Evolutionary conservation across 495 filamentous ascomycete genomes (phyloP), one percentile per base, ranked within the genome.

Genomic region (Jackrogersella multiformis): DNA sequence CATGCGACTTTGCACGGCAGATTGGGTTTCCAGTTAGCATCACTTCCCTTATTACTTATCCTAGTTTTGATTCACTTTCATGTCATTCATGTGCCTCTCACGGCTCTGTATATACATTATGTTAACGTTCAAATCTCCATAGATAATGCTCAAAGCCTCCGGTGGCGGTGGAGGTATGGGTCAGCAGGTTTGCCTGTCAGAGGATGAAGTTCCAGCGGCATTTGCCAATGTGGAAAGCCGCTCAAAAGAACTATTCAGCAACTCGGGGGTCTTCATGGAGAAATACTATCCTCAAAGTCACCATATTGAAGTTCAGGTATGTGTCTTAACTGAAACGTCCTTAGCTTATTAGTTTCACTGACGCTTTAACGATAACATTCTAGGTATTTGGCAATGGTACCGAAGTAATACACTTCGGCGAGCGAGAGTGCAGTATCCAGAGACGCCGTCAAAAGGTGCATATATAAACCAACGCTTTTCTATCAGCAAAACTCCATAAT

Each of bases 381-480:
- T 20, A 66, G 46, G 55, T 88, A 18, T 76, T 88, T 18, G 86
- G 86, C 13, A 84, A 88, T 64, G 84, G 84, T 0, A 74, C 72
- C 0, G 77, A 76, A n/a, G 83, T 84, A 2, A 75, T 81, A 5
- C 79, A 84, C 64, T 76, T 87, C 7, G 83, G 84, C 61, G 85
- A 88, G 69, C 75, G 86, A 52, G 86, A 88, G 34, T 88, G 86
- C 53, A 85, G 81, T 46, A 80, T 87, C 4, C 86, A 88, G 70
- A 76, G 86, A 16, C 78, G 86, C 21, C 82, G 80, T 54, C 66
- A 69, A 15, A 64, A 69, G 42, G 60, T 69, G 56, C 2, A 6
- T 15, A 8, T 20, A 4, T 36, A 28, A 24, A 12, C 18, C 4
- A 13, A 20, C 7, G 5, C 1, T 0, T 49, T n/a, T 16, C 41